These are phyloP conservation scores for Calcarisporium arbuscula DNA, from an alignment of 2,329 filamentous ascomycete genomes.

Conservation along the genomic window DNA sequence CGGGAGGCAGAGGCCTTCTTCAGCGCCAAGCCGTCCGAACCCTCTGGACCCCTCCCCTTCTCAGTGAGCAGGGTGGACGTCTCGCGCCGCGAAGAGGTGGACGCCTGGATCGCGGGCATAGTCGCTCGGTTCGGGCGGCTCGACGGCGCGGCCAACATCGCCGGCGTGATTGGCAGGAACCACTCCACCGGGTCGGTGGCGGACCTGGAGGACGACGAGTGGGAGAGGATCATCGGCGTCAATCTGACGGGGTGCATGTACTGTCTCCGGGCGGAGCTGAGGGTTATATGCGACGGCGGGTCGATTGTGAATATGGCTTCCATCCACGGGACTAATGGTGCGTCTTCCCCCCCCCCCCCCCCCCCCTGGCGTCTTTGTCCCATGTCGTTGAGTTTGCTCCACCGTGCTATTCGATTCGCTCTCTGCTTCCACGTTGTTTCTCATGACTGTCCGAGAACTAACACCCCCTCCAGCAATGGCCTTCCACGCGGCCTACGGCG, in stretches of 20 bases:
- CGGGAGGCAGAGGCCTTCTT: slow-evolving; percentile 25
- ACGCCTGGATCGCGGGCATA: slow-evolving; percentile 41
- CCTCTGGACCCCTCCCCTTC: slow-evolving; percentile 17
- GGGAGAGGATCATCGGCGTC: slow-evolving; percentile 40
- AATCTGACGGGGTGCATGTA: slow-evolving; percentile 48
- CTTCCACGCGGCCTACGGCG: slow-evolving; percentile 29
- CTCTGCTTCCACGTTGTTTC: slow-evolving; percentile 1
- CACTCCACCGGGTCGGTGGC: slow-evolving; percentile 32
- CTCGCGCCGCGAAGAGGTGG: slow-evolving; percentile 39
- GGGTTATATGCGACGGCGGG: slow-evolving; percentile 32
- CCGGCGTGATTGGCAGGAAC: slow-evolving; percentile 42
- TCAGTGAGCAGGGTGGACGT: slow-evolving; percentile 41
- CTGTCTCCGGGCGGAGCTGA: slow-evolving; percentile 40
- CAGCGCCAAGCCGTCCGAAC: background rate
- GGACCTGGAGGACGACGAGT: slow-evolving; percentile 40
- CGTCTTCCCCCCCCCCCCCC: slow-evolving; percentile 9
- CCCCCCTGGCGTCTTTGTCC: too few relatives aligned
- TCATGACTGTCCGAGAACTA: slow-evolving; percentile 12
- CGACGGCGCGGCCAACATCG: slow-evolving; percentile 50
- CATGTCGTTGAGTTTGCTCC: too few relatives aligned
- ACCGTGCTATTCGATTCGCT: too few relatives aligned
- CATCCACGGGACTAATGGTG: slow-evolving; percentile 38
- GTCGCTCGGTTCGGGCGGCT: slow-evolving; percentile 45
- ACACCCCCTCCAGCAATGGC: slow-evolving; percentile 21
- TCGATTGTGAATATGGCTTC: slow-evolving; percentile 55